Evolutionary conservation across 164 flowering plant species (phyloP), one percentile per base, ranked within the genome.

Genomic region (Tetrastigma voinierianum): DNA sequence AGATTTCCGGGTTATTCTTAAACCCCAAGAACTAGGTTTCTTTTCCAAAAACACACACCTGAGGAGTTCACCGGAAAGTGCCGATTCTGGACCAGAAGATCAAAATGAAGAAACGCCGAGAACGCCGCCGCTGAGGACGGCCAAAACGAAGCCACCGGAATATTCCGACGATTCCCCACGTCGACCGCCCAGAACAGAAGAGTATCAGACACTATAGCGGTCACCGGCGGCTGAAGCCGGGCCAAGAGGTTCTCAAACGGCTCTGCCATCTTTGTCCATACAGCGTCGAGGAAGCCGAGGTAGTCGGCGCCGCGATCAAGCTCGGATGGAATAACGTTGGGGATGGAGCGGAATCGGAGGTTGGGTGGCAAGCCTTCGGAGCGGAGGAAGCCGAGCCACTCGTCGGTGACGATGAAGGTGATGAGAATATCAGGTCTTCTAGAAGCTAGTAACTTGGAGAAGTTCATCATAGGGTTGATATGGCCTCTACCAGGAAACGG

Each of bases 401-500:
- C 75, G 16, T 72, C 75, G 16, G 75, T 69, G 65, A 68, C 64
- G 12, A 75, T 70, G 51, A 75, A 66, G 23, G 74, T 67, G 65
- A 75, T 44, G 63, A 56, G 23, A 24, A 70, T 21, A 14, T 64
- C 40, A 17, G 47, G 46, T 20, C 46, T 46, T 14, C n/a, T 54
- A 9, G 67, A 17, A 32, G 23, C 57, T 4, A 70, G 57, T 20
- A 47, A 1, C 65, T 72, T 81, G 77, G 86, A 85, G 68, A 87
- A 58, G 79, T 79, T 80, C 78, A 87, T 79, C 86, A 87, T 77
- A 44, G 89, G 83, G 64, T 87, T 87, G 66, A 87, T 66, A 76
- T 87, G 91, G 69, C 91, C 91, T 48, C 86, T 53, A 7, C 88
- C 89, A 0, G 91, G 88, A 59, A 51, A 74, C 2, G 87, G 87